These are phyloP conservation scores for Cymbidium sinense DNA, from an alignment of 106 monocot genomes.

Conservation along the genomic window DNA sequence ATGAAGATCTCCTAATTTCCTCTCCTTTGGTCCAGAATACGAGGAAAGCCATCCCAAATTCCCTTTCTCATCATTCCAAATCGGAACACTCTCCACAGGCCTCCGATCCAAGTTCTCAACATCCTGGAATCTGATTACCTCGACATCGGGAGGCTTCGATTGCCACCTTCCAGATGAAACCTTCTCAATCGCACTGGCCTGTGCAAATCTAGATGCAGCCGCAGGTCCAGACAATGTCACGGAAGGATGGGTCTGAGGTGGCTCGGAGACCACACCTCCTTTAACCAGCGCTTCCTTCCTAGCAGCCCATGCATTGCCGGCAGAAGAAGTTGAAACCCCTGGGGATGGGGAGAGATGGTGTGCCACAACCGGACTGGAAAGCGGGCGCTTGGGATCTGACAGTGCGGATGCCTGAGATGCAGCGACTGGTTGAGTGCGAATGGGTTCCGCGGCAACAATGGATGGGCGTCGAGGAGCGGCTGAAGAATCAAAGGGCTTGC, in stretches of 20 bases:
- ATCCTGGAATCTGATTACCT: slow-evolving; percentile 24
- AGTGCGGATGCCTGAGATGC: slow-evolving; percentile 5
- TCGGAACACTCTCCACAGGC: slow-evolving; percentile 12
- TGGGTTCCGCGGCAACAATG: background rate
- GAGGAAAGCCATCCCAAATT: slow-evolving; percentile 5
- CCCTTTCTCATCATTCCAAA: slow-evolving; percentile 12
- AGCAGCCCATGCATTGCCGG: slow-evolving; percentile 36
- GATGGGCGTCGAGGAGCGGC: slow-evolving; percentile 24
- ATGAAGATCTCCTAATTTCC: background rate
- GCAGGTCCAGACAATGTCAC: slow-evolving; percentile 1
- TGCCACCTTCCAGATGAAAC: slow-evolving; percentile 83
- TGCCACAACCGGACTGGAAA: slow-evolving; percentile 18
- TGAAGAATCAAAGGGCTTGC: slow-evolving; percentile 82
- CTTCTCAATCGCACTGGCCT: slow-evolving; percentile 93
- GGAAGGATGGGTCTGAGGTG: background rate
- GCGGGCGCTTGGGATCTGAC: slow-evolving; percentile 16
- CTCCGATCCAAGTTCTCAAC: slow-evolving; percentile 6
- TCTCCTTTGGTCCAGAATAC: slow-evolving; percentile 12
- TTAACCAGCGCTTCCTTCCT: slow-evolving; percentile 41
- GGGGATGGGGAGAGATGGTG: slow-evolving; percentile 3
- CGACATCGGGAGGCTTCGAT: slow-evolving; percentile 37
- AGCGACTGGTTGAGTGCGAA: slow-evolving; percentile 1
- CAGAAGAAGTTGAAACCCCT: background rate
- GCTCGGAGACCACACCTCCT: background rate
- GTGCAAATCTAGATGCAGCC: slow-evolving; percentile 58